Evolutionary conservation across 768 basidiomycete species (phyloP), one percentile per base, ranked within the genome.

Genomic region (Pluteus cervinus): DNA sequence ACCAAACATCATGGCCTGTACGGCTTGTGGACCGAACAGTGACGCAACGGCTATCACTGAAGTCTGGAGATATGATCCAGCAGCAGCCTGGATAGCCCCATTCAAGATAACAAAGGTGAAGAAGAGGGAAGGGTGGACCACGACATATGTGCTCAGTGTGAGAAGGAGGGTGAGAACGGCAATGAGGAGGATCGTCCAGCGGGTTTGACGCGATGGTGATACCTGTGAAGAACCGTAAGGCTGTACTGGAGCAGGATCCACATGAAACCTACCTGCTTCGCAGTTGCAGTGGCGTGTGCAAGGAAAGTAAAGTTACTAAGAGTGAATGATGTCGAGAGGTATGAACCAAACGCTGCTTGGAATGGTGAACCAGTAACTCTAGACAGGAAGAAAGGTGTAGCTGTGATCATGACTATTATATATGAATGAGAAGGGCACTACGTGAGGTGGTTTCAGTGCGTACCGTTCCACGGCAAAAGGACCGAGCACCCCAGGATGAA

Each of bases 381-480:
- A 1, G 85, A 76, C 22, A 83, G 55, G 55, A 94, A 88, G 55
- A 82, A 89, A 0, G 90, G 80, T 32, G 80, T 80, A 0, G 84
- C 88, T 22, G 87, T 94, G 17, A 96, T 91, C 52, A 92, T 65
- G 1, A 81, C 91, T 94, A 40, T n/a, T n/a, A n/a, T n/a, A n/a
- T n/a, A n/a, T n/a, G n/a, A n/a, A n/a, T n/a, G 15, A n/a, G n/a
- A 31, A 4, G 24, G 14, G 36, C 8, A 35, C 40, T 33, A 34
- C 18, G 18, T 18, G 23, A 16, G 10, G 9, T 18, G 33, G 31
- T 25, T 11, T 10, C 26, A 33, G 11, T 5, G 15, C 72, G 53
- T 55, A 90, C 91, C 89, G 53, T 92, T 94, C 91, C 91, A 96
- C 20, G 87, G 81, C 12, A 96, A 60, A 5, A 96, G 68, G 3